These are phyloP conservation scores for Alternaria postmessia DNA, from an alignment of 2,329 filamentous ascomycete species.

Conservation along the genomic window DNA sequence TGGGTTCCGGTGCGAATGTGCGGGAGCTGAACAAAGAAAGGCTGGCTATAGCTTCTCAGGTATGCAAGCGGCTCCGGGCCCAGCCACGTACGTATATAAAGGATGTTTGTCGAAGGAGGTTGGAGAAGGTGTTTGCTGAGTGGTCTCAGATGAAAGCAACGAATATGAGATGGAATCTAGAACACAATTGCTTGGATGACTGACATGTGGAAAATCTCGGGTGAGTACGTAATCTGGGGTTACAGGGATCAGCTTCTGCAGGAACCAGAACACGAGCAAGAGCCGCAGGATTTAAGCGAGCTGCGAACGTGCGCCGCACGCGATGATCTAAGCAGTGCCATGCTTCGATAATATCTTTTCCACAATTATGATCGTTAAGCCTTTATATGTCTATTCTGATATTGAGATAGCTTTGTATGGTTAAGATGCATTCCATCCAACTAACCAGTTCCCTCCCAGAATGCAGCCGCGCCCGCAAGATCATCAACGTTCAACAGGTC, in stretches of 20 bases:
- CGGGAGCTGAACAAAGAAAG: conserved; percentile 5
- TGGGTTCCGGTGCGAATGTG: conserved; percentile 2
- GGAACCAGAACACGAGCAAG: conserved; percentile 17
- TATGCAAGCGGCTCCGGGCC: neutral
- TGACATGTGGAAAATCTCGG: conserved; percentile 27
- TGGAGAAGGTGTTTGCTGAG: neutral
- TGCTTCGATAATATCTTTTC: neutral
- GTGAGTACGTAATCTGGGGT: conserved; percentile 29
- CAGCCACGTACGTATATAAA: neutral
- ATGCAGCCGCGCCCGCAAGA: conserved; percentile 58
- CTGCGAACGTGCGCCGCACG: conserved; percentile 8
- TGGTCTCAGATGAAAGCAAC: conserved; percentile 4
- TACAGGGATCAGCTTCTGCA: conserved; percentile 25
- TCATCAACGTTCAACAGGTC: conserved; percentile 72
- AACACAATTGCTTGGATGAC: conserved; percentile 22
- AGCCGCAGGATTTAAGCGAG: conserved; percentile 18
- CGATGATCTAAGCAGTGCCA: neutral
- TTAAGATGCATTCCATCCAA: neutral
- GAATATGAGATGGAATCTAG: conserved; percentile 14
- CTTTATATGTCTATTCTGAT: neutral
- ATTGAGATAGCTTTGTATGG: neutral
- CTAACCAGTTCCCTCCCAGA: conserved; percentile 48
- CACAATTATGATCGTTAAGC: neutral
- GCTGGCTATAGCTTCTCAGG: neutral
- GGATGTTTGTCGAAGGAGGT: neutral